Evolutionary conservation across 371 early-diverging fungal genomes (phyloP).

Genomic region (Actinomortierella wolfii): DNA sequence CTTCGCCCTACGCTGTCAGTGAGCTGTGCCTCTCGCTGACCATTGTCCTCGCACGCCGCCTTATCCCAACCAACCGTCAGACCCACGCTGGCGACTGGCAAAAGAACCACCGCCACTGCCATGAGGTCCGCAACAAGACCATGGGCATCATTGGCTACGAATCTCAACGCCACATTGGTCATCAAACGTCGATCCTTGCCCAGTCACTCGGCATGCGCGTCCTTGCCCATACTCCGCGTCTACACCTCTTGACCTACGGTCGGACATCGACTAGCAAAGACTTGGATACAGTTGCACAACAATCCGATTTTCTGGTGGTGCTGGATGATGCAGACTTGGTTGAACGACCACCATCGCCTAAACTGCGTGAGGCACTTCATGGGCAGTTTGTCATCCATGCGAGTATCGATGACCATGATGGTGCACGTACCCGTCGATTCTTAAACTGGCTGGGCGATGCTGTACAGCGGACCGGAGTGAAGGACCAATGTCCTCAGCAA

Average conservation of each 20-base stretch:
- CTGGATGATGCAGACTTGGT: conserved; percentile 38
- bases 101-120: conserved; percentile 45
- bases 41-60: conserved; percentile 44
- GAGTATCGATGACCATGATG: conserved; percentile 40
- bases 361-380: conserved; percentile 28
- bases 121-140: conserved; percentile 45
- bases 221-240: conserved; percentile 34
- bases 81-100: conserved; percentile 38
- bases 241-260: conserved; percentile 43
- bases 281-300: conserved; percentile 30
- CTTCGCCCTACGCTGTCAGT: conserved; percentile 44
- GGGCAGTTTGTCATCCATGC: conserved; percentile 41
- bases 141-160: conserved; percentile 37
- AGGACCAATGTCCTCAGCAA: too few species aligned
- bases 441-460: conserved; percentile 40
- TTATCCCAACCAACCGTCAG: conserved; percentile 35
- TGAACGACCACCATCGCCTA: conserved; percentile 33
- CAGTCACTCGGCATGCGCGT: conserved; percentile 45
- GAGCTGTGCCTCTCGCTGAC: conserved; percentile 46
- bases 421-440: conserved; percentile 33
- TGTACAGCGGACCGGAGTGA: conserved; percentile 17
- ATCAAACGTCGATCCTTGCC: conserved; percentile 41
- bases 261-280: conserved; percentile 44
- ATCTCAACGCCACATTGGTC: conserved; percentile 28
- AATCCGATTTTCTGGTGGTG: conserved; percentile 40